Base-by-base conservation (phyloP, 225 moss, liverwort and hornwort genomes). In the Ulota crispa region DNA sequence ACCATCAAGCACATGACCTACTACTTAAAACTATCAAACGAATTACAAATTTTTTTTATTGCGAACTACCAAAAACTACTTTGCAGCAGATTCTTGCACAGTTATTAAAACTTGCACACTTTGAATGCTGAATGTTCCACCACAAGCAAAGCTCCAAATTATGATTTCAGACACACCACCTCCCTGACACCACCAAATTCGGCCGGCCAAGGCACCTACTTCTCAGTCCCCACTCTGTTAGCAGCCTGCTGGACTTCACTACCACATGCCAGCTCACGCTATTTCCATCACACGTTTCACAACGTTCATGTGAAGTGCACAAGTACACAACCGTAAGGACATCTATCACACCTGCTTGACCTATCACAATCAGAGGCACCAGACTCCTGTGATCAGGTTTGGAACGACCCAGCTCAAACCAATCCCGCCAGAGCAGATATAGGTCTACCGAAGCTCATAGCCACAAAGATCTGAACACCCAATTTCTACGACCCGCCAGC, bases 231-330 rank as follows among this genome's bases (percentile, higher is more conserved):
- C 16, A 36, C 36, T 39, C 2, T 39, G 12, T 23, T 66, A 27
- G 9, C 7, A 21, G 20, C 54, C 37, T 76, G 61, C 30, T 26
- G 26, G 32, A 4, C 45, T 27, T 59, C 64, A 64, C 18, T 55
- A 77, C 27, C 4, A 67, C 39, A 32, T 31, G 41, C 61, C 34
- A 54, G 54, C 24, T 34, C 54, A 67, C 32, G 31, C 52, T 77
- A 73, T 71, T 56, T 19, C 3, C 47, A n/a, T 77, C 72, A 72
- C 81, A 72, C 28, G 77, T 73, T 72, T 12, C 77, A 61, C 50
- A 41, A 36, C 45, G 45, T 31, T 24, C 63, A 56, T 28, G 27
- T 68, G 52, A 41, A 72, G 7, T 18, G 47, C 52, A 56, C 50
- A 56, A 78, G 74, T 69, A 81, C 77, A 24, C 64, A 23, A 39